These are phyloP conservation scores for Penicillium fuscoglaucum DNA, from an alignment of 2,329 filamentous ascomycete species.

Conservation along the genomic window DNA sequence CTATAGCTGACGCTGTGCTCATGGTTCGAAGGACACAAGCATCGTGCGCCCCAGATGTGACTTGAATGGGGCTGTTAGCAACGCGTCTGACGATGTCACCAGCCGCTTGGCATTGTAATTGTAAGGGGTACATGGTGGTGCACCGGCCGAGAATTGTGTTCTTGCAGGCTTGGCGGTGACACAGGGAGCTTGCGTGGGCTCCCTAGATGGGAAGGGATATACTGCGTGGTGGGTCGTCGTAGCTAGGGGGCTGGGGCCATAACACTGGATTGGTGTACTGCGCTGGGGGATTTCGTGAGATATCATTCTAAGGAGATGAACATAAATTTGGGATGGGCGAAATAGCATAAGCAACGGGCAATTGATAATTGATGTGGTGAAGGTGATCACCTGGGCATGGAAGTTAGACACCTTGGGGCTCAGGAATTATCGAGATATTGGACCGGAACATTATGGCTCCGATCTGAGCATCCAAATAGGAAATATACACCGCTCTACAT, in stretches of 20 bases:
- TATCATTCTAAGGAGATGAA: background rate
- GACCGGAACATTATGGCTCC: background rate
- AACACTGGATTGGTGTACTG: background rate
- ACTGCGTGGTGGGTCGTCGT: background rate
- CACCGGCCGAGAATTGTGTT: background rate
- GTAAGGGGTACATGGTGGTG: background rate
- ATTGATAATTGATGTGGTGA: background rate
- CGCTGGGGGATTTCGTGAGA: background rate
- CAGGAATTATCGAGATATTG: background rate
- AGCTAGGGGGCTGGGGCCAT: background rate
- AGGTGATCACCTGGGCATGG: background rate
- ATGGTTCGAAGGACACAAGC: conserved; percentile 1
- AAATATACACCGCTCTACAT: background rate
- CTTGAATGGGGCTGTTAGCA: background rate
- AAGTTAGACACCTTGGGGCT: background rate
- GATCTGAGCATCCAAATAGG: background rate
- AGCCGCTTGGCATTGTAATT: background rate
- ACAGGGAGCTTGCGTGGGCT: conserved; percentile 8
- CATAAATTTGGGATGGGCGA: background rate
- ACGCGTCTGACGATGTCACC: background rate
- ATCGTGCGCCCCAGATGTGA: background rate
- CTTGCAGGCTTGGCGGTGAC: conserved; percentile 3
- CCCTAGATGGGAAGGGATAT: conserved; percentile 4
- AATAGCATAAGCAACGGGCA: background rate
- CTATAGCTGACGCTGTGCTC: background rate